A percentile compares a stretch with the other conserved stretches of the same genome.
Conservation (phyloP, 148 eudicot species). For the Cornus suecica region DNA sequence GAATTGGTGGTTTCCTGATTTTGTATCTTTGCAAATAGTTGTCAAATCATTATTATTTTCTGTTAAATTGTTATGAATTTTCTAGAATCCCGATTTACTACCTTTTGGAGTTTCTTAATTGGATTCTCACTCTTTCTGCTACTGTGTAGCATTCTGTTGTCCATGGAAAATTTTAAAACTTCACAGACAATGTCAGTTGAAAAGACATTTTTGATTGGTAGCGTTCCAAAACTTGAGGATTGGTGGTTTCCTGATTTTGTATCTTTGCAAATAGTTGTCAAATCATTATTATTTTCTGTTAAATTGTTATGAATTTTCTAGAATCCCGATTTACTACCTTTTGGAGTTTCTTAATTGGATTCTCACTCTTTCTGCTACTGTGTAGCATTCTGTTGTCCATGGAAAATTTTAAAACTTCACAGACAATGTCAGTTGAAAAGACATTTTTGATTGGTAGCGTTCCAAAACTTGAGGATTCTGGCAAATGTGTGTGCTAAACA, state of each 20-base stretch:
- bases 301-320: neutral
- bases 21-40: neutral
- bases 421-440: neutral
- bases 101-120: neutral
- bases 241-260: neutral
- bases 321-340: neutral
- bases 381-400: neutral
- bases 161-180: neutral
- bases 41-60: conserved; percentile 1
- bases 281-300: neutral
- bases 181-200: neutral
- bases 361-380: neutral
- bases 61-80: neutral
- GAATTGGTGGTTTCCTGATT: too few species aligned
- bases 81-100: too few species aligned
- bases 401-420: neutral
- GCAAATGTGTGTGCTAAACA: neutral
- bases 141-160: neutral
- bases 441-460: neutral
- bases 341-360: neutral
- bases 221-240: neutral
- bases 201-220: neutral
- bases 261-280: neutral
- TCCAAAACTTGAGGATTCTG: neutral
- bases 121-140: neutral